Evolutionary conservation across 345 rosid species (phyloP).

Genomic region (Orychophragmus violaceus): DNA sequence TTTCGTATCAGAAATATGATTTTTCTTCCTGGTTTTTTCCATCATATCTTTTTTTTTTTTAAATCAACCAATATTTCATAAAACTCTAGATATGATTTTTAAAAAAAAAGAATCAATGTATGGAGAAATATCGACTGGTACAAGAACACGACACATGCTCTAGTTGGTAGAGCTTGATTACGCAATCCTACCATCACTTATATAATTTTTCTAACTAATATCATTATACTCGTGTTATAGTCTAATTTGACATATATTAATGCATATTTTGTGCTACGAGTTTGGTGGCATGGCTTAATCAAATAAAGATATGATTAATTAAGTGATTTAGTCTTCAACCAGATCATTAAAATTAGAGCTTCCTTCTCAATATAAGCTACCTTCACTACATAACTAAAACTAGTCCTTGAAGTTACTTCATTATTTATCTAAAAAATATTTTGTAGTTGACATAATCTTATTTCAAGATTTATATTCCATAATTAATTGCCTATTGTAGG

Average conservation of each 20-base stretch:
- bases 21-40: background rate
- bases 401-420: slow-evolving; percentile 27
- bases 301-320: slow-evolving; percentile 13
- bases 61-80: background rate
- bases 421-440: slow-evolving; percentile 1
- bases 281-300: slow-evolving; percentile 34
- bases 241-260: slow-evolving; percentile 13
- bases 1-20: background rate
- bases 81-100: background rate
- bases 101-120: slow-evolving; percentile 2
- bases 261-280: slow-evolving; percentile 16
- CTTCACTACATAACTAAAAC: slow-evolving; percentile 30
- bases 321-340: slow-evolving; percentile 24
- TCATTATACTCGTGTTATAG: slow-evolving; percentile 25
- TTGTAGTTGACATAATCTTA: slow-evolving; percentile 17
- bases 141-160: slow-evolving; percentile 50
- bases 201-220: slow-evolving; percentile 16
- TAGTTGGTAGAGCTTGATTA: slow-evolving; percentile 46
- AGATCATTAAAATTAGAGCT: background rate
- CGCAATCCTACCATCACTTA: slow-evolving; percentile 31
- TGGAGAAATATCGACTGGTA: slow-evolving; percentile 50
- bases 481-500: background rate
- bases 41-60: background rate
- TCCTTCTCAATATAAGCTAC: slow-evolving; percentile 24
- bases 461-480: background rate